Conservation (phyloP, 2,329 filamentous ascomycete genomes). For the Fusarium sp. region DNA sequence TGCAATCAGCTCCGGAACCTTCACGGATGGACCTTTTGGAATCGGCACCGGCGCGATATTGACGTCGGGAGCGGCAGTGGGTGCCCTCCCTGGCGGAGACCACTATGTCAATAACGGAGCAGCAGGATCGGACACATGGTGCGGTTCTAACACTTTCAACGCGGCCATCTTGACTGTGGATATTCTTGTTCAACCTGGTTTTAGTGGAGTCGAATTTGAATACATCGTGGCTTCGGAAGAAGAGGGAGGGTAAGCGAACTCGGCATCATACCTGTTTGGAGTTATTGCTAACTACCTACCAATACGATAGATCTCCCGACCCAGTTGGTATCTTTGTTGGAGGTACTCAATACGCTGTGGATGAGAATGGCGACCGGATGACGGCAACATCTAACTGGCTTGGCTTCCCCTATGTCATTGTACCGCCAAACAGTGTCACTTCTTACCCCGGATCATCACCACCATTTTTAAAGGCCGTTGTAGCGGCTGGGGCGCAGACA, state of each 20-base stretch:
- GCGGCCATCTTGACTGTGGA: slow-evolving; percentile 18
- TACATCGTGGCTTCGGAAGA: slow-evolving; percentile 20
- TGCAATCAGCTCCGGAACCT: slow-evolving; percentile 7
- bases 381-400: neutral
- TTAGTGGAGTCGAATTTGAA: slow-evolving; percentile 3
- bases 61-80: slow-evolving; percentile 19
- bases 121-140: slow-evolving; percentile 10
- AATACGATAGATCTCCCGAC: neutral
- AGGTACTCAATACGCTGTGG: neutral
- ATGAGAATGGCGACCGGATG: neutral
- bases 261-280: too few species aligned
- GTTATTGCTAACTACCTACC: neutral
- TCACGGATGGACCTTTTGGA: slow-evolving; percentile 21
- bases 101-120: slow-evolving; percentile 17
- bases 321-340: neutral
- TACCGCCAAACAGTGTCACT: neutral
- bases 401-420: neutral
- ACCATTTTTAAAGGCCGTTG: neutral
- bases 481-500: neutral
- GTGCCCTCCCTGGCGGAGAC: slow-evolving; percentile 9
- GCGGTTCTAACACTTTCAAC: slow-evolving; percentile 3
- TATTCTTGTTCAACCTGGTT: neutral
- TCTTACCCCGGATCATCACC: neutral
- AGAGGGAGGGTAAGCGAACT: neutral
- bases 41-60: slow-evolving; percentile 18